Evolutionary conservation across 768 basidiomycete genomes (phyloP).

Genomic region (Hypsizygus marmoreus): DNA sequence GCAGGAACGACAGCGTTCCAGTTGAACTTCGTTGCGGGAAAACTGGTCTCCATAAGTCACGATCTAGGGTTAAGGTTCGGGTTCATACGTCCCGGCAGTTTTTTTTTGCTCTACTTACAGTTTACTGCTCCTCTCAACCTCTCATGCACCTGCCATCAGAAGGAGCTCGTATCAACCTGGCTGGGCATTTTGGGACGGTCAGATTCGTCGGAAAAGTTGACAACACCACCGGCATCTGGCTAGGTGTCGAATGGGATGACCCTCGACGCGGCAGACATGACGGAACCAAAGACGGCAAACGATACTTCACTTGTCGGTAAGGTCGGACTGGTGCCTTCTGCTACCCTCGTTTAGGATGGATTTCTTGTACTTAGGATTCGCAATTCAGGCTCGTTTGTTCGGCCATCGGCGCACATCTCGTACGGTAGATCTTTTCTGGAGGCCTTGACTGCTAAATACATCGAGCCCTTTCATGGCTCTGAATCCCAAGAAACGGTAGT

Average conservation of each 20-base stretch:
- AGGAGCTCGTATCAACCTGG: slow-evolving; percentile 58
- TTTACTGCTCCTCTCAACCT: slow-evolving; percentile 8
- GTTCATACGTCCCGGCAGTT: slow-evolving; percentile 1
- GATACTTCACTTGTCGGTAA: slow-evolving; percentile 82
- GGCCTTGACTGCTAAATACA: slow-evolving; percentile 78
- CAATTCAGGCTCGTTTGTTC: slow-evolving; percentile 79
- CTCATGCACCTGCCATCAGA: slow-evolving; percentile 33
- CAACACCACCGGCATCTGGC: slow-evolving; percentile 70
- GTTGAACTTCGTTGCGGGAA: slow-evolving; percentile 8
- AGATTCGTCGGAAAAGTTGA: slow-evolving; percentile 67
- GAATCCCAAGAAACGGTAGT: slow-evolving; percentile 60
- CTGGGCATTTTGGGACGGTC: slow-evolving; percentile 66
- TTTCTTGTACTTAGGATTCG: slow-evolving; percentile 44
- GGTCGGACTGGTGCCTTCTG: slow-evolving; percentile 23
- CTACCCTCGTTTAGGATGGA: slow-evolving; percentile 14
- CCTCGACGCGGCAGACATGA: slow-evolving; percentile 83
- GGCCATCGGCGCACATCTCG: slow-evolving; percentile 58
- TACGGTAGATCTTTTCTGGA: slow-evolving; percentile 74
- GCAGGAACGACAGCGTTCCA: background rate
- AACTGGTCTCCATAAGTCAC: slow-evolving; percentile 6
- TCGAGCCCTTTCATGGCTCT: slow-evolving; percentile 59
- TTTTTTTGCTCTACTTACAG: background rate
- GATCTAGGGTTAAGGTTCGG: slow-evolving; percentile 34
- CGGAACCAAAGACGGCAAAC: slow-evolving; percentile 74
- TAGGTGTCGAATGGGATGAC: slow-evolving; percentile 99